phyloP scores from a whole-genome alignment of 768 basidiomycete genomes.

The Trametes gibbosa region DNA sequence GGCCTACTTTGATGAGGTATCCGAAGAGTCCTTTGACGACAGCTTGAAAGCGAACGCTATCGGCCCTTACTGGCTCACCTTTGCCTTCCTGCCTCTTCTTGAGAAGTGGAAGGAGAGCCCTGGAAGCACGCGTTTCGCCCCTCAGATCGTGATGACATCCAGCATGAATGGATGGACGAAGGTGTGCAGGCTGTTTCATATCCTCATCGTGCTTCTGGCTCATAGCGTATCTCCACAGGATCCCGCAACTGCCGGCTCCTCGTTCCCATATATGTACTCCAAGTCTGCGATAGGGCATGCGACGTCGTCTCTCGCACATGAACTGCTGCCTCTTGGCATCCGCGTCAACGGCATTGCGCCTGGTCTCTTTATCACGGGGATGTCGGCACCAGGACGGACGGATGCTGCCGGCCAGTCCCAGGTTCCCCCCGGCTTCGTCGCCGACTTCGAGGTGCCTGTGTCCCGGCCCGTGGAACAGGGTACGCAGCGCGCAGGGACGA shows the following conservation, averaged over 20 bases:
- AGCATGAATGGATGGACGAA: slow-evolving; percentile 56
- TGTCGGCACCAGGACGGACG: slow-evolving; percentile 28
- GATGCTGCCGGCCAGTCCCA: slow-evolving; percentile 28
- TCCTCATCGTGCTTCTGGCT: not conserved
- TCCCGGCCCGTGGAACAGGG: slow-evolving; percentile 24
- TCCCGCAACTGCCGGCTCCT: slow-evolving; percentile 37
- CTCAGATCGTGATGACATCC: slow-evolving; percentile 49
- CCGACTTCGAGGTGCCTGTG: slow-evolving; percentile 36
- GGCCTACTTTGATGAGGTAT: slow-evolving; percentile 38
- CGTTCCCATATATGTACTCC: slow-evolving; percentile 47
- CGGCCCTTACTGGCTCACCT: slow-evolving; percentile 53
- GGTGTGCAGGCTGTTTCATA: slow-evolving; percentile 20
- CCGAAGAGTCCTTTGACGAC: slow-evolving; percentile 38
- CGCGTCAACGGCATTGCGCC: slow-evolving; percentile 51
- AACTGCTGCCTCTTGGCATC: slow-evolving; percentile 45
- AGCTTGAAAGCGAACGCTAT: slow-evolving; percentile 39
- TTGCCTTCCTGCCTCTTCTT: slow-evolving; percentile 54
- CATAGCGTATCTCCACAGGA: slow-evolving; percentile 30
- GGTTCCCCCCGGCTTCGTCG: slow-evolving; percentile 10
- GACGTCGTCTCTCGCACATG: slow-evolving; percentile 45
- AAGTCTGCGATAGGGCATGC: slow-evolving; percentile 49
- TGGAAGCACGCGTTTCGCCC: slow-evolving; percentile 36
- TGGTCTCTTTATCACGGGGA: slow-evolving; percentile 35
- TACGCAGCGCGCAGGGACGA: slow-evolving; percentile 29
- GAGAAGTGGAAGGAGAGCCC: slow-evolving; percentile 42